These are phyloP conservation scores for Lentinula sp. DNA, from an alignment of 768 basidiomycete species.

Conservation along the genomic window DNA sequence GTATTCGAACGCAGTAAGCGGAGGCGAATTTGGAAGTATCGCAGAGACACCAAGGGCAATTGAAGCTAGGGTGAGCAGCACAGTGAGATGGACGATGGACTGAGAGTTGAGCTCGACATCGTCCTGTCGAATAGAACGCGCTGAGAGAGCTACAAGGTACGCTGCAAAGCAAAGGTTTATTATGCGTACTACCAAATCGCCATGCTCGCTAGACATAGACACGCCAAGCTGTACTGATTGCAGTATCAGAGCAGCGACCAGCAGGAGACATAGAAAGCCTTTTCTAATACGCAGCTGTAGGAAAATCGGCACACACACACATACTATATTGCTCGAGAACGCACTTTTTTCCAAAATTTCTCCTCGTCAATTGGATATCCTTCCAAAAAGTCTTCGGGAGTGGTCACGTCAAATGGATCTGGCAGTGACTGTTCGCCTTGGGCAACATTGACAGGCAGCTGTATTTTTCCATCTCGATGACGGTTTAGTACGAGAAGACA, in stretches of 20 bases:
- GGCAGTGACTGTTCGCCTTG: conserved; percentile 16
- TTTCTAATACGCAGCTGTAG: conserved; percentile 58
- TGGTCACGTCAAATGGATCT: conserved; percentile 70
- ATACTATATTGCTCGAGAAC: conserved; percentile 11
- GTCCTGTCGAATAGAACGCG: conserved; percentile 44
- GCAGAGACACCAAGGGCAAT: conserved; percentile 38
- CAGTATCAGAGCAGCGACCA: conserved; percentile 41
- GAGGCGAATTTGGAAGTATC: conserved; percentile 47
- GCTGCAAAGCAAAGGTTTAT: conserved; percentile 50
- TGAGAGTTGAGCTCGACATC: conserved; percentile 34
- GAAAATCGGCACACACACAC: neutral
- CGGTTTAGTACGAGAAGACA: conserved; percentile 22
- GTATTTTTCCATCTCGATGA: conserved; percentile 43
- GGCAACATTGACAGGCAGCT: conserved; percentile 32
- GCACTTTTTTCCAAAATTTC: conserved; percentile 53
- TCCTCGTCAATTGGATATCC: conserved; percentile 60
- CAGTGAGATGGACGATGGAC: conserved; percentile 56
- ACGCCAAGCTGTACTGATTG: conserved; percentile 54
- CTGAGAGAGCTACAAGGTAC: conserved; percentile 51
- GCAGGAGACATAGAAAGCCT: conserved; percentile 36
- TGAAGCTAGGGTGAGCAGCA: conserved; percentile 44
- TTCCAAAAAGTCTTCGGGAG: conserved; percentile 61
- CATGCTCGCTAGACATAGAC: conserved; percentile 29
- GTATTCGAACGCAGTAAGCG: conserved; percentile 23
- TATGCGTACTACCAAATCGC: conserved; percentile 27